phyloP scores from a whole-genome alignment of 2,329 filamentous ascomycete species.

The Fusarium sp. region DNA sequence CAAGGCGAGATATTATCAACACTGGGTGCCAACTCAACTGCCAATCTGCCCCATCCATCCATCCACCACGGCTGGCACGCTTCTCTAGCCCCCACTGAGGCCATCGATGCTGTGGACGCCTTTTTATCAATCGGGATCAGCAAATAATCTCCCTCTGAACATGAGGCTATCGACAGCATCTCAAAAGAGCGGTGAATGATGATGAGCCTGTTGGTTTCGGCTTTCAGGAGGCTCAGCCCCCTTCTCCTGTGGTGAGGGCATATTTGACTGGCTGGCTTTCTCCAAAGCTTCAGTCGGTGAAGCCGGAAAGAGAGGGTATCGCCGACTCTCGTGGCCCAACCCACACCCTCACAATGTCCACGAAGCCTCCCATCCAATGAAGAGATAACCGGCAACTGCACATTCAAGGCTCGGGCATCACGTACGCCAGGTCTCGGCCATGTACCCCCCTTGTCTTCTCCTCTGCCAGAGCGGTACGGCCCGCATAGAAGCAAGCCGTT shows the following conservation, averaged over 20 bases:
- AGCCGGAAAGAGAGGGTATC: background rate
- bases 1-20: background rate
- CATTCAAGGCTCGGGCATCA: background rate
- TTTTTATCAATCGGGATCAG: background rate
- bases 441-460: background rate
- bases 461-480: background rate
- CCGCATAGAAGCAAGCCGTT: background rate
- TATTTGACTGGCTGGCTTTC: background rate
- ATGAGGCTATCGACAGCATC: background rate
- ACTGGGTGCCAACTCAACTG: background rate
- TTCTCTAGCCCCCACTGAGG: background rate
- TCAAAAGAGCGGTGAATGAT: background rate
- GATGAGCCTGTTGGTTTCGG: background rate
- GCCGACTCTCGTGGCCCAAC: slow-evolving; percentile 3
- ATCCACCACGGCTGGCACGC: slow-evolving; percentile 1
- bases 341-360: background rate
- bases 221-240: background rate
- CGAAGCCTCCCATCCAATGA: background rate
- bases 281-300: background rate
- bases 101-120: background rate
- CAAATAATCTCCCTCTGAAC: background rate
- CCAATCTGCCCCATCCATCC: background rate
- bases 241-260: background rate
- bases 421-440: background rate
- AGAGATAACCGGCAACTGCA: background rate